These are phyloP conservation scores for Diplodia mutila DNA, from an alignment of 2,329 filamentous ascomycete genomes.

Conservation along the genomic window DNA sequence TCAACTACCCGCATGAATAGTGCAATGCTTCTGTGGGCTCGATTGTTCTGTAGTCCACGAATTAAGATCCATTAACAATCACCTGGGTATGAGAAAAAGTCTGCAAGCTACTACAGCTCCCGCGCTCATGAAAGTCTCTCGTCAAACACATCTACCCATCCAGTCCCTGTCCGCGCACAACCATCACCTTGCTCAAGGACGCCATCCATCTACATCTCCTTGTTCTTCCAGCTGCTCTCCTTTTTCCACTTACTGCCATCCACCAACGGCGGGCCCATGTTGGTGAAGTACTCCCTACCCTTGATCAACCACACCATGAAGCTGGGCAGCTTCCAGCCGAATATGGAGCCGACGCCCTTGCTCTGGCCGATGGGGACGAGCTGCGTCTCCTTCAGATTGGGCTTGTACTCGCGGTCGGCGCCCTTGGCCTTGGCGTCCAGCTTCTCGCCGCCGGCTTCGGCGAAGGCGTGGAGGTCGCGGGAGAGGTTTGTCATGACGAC, in stretches of 20 bases:
- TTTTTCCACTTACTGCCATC: constrained; percentile 41
- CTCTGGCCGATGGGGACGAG: constrained; percentile 34
- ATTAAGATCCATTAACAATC: not conserved
- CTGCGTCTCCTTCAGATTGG: constrained; percentile 33
- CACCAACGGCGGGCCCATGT: constrained; percentile 34
- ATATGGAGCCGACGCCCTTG: constrained; percentile 34
- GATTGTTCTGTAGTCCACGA: no score
- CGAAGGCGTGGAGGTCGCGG: constrained; percentile 48
- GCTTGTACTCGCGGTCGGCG: constrained; percentile 31
- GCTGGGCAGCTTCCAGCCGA: constrained; percentile 40
- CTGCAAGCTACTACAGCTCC: not conserved
- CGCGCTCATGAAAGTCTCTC: not conserved
- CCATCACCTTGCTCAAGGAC: not conserved
- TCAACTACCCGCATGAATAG: no score
- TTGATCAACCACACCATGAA: constrained; percentile 43
- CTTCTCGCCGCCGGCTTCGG: constrained; percentile 15
- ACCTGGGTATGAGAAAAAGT: constrained; percentile 2
- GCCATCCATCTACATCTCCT: not conserved
- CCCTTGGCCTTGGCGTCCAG: constrained; percentile 15
- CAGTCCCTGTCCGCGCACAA: not conserved
- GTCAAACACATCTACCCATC: not conserved
- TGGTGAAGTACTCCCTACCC: constrained; percentile 40
- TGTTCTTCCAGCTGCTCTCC: constrained; percentile 41
- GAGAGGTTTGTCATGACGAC: constrained; percentile 51
- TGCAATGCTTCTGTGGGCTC: no score